phyloP scores from a whole-genome alignment of 495 filamentous ascomycete species.

The Aspergillus conjunctus region DNA sequence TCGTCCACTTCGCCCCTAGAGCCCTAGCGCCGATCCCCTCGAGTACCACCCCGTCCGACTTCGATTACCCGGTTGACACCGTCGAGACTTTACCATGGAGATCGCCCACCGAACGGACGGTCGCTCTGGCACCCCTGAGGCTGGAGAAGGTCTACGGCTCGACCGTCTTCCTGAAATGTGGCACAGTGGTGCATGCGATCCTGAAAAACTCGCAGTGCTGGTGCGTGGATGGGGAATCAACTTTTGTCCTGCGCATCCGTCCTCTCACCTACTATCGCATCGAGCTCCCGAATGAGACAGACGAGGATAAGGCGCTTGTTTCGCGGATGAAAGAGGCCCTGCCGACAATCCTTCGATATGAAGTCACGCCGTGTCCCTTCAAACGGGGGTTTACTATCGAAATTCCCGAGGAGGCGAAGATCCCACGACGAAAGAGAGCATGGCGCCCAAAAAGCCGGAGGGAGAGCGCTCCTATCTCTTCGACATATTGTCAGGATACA shows the following conservation, averaged over 20 bases:
- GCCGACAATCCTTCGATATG: constrained; percentile 72
- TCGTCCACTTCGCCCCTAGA: constrained; percentile 61
- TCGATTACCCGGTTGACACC: constrained; percentile 48
- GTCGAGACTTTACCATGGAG: constrained; percentile 68
- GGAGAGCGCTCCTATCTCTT: constrained; percentile 36
- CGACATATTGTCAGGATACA: constrained; percentile 17
- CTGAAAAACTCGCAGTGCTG: constrained; percentile 87
- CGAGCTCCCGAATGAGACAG: constrained; percentile 67
- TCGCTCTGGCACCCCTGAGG: constrained; percentile 75
- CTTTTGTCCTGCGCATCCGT: constrained; percentile 79
- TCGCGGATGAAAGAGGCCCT: constrained; percentile 70
- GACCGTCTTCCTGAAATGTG: constrained; percentile 83
- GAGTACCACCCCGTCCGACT: constrained; percentile 46
- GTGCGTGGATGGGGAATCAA: constrained; percentile 84
- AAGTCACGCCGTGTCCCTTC: constrained; percentile 87
- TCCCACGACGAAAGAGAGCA: constrained; percentile 65
- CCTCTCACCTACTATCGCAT: constrained; percentile 85
- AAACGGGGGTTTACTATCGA: constrained; percentile 72
- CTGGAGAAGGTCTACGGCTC: constrained; percentile 81
- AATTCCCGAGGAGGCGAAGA: constrained; percentile 68
- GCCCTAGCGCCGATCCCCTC: constrained; percentile 45
- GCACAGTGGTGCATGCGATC: constrained; percentile 77
- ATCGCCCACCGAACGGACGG: constrained; percentile 74
- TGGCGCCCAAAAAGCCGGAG: constrained; percentile 66
- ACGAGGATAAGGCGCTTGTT: constrained; percentile 61